Evolutionary conservation across 176 grass and related monocot genomes (phyloP).

Genomic region (Rhynchospora pubera): DNA sequence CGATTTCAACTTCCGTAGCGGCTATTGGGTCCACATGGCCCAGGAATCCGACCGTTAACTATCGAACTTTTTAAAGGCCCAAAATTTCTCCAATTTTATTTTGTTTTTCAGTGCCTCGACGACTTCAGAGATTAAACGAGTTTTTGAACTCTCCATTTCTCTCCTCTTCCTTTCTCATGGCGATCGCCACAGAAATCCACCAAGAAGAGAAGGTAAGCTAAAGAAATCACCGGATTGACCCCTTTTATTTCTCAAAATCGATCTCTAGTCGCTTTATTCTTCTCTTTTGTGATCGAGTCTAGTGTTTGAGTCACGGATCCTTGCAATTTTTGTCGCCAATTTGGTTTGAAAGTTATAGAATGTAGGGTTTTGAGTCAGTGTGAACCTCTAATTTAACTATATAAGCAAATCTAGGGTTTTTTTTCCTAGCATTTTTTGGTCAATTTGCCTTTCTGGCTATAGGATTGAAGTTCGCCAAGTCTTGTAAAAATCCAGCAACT

Average conservation of each 20-base stretch:
- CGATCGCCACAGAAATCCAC: constrained; percentile 48
- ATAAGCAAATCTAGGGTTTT: constrained; percentile 14
- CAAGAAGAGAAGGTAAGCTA: constrained; percentile 50
- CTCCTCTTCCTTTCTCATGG: constrained; percentile 32
- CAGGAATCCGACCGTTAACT: constrained; percentile 20
- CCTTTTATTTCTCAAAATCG: not conserved
- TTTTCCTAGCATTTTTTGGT: not conserved
- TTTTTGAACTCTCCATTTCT: not conserved
- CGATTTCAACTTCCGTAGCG: not conserved
- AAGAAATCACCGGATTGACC: not conserved
- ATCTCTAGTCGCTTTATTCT: not conserved
- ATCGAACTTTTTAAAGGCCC: constrained; percentile 5
- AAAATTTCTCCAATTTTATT: constrained; percentile 6
- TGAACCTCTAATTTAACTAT: not conserved
- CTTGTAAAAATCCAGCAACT: not conserved
- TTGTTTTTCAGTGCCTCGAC: not conserved
- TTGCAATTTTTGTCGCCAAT: not conserved
- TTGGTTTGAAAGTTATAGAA: not conserved
- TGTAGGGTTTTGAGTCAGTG: not conserved
- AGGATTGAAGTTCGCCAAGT: not conserved
- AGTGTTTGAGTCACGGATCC: not conserved
- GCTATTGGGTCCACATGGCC: not conserved
- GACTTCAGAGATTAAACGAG: not conserved
- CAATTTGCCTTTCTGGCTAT: not conserved
- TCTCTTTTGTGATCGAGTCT: not conserved